Evolutionary conservation across 768 basidiomycete species (phyloP), one percentile per base, ranked within the genome.

Genomic region (Peribolospora kevripleyi): DNA sequence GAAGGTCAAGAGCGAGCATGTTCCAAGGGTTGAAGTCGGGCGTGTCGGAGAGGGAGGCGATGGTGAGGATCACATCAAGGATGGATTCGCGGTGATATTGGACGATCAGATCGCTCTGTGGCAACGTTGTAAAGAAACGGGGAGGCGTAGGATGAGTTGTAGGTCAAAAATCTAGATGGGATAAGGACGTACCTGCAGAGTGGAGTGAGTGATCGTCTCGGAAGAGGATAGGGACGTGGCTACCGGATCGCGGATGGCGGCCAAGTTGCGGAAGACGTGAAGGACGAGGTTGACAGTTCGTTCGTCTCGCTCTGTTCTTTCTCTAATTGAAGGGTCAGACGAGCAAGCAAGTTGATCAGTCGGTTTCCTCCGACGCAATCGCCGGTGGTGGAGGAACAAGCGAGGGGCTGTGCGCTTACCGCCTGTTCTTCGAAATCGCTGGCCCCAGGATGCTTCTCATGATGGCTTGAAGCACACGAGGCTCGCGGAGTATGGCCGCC

Each of bases 221-320:
- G 81, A 73, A 57, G 81, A 85, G 36, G 75, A 69, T 58, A 78
- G 73, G 51, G 76, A 76, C 58, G 84, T 81, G 46, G 77, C 68
- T 0, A 81, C 79, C 3, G 77, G 75, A 69, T 97, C 91, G 61
- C 80, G 80, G 71, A 97, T 88, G 65, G 90, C 86, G 1, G 82
- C 77, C n/a, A 97, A 76, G 65, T 98, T 98, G 55, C 93, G 79
- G 53, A 93, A 72, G 58, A 91, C 75, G 65, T 93, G 82, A 9
- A 98, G 72, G 9, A 91, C 73, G 54, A 98, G 76, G 54, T 81
- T 84, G 64, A 95, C 78, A 58, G 95, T 72, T 65, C 91, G 84
- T 39, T 77, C 73, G 65, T 97, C 93, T 48, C 81, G 75, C 54
- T 82, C 78, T 45, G 72, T 73, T 6, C 88, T 73, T 60, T 90